phyloP scores from a whole-genome alignment of 1,139 yeast species.

The Wickerhamomyces sp. region DNA sequence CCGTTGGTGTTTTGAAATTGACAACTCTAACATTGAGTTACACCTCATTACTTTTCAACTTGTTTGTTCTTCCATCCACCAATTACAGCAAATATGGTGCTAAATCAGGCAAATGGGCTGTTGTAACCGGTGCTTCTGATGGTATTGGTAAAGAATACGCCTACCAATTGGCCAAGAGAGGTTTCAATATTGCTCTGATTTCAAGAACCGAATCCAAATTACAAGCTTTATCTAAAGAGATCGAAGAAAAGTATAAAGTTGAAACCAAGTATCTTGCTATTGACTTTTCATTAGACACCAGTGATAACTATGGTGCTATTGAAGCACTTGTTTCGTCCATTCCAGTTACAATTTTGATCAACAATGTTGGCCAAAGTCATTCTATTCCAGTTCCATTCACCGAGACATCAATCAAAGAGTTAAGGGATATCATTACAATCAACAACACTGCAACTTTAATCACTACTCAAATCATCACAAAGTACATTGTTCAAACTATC shows the following conservation, averaged over 20 bases:
- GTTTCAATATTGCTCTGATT: conserved; percentile 76
- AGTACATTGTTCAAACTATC: conserved; percentile 55
- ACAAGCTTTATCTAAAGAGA: conserved; percentile 58
- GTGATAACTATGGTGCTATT: conserved; percentile 48
- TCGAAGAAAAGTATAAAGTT: conserved; percentile 55
- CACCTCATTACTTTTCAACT: conserved; percentile 43
- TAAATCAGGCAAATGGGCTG: conserved; percentile 61
- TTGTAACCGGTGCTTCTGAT: conserved; percentile 95
- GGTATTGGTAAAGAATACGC: conserved; percentile 96
- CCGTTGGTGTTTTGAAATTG: conserved; percentile 45
- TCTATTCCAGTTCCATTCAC: conserved; percentile 90
- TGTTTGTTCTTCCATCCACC: conserved; percentile 60
- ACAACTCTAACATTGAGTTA: conserved; percentile 40
- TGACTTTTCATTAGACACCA: conserved; percentile 55
- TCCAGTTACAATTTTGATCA: conserved; percentile 70
- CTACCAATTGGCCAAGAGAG: conserved; percentile 75
- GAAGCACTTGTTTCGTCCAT: conserved; percentile 40
- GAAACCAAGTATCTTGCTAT: conserved; percentile 66
- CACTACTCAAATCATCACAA: conserved; percentile 73
- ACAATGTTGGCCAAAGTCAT: conserved; percentile 94
- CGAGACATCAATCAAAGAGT: conserved; percentile 71
- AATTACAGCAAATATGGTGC: conserved; percentile 71
- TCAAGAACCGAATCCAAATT: conserved; percentile 82
- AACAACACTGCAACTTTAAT: conserved; percentile 82
- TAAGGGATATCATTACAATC: conserved; percentile 74